phyloP scores from a whole-genome alignment of 1,284 basidiomycete genomes.

The Ceratobasidium sp. region DNA sequence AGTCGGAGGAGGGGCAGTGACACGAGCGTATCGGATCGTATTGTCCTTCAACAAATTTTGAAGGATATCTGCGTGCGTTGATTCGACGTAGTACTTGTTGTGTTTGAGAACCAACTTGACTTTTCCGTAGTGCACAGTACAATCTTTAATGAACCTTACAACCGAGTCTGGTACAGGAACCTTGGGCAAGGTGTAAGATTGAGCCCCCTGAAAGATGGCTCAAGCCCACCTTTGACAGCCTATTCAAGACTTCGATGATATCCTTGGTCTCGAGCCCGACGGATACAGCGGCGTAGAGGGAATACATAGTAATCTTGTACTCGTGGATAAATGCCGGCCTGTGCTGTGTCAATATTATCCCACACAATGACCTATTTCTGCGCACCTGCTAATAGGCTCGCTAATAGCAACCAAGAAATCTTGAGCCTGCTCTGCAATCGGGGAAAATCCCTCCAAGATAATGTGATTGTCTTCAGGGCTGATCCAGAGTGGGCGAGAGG shows the following conservation, averaged over 20 bases:
- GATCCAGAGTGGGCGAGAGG: slow-evolving; percentile 90
- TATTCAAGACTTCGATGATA: slow-evolving; percentile 94
- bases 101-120: slow-evolving; percentile 96
- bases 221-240: slow-evolving; percentile 75
- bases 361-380: slow-evolving; percentile 41
- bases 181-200: slow-evolving; percentile 52
- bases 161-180: slow-evolving; percentile 88
- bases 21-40: slow-evolving; percentile 79
- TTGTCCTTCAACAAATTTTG: slow-evolving; percentile 84
- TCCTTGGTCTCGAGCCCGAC: slow-evolving; percentile 97
- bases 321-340: slow-evolving; percentile 98
- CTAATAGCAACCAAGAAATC: slow-evolving; percentile 98
- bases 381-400: slow-evolving; percentile 97
- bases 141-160: slow-evolving; percentile 81
- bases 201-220: neutral
- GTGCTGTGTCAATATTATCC: slow-evolving; percentile 42
- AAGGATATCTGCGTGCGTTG: slow-evolving; percentile 87
- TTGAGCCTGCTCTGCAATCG: slow-evolving; percentile 96
- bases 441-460: slow-evolving; percentile 93
- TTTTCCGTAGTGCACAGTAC: slow-evolving; percentile 93
- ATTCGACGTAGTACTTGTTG: slow-evolving; percentile 95
- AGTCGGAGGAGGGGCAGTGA: slow-evolving; percentile 65
- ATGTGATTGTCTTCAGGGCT: slow-evolving; percentile 92
- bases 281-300: slow-evolving; percentile 96
- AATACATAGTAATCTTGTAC: slow-evolving; percentile 98